Conservation (phyloP, 805 yeast genomes). For the Metschnikowia baotianmanensis region DNA sequence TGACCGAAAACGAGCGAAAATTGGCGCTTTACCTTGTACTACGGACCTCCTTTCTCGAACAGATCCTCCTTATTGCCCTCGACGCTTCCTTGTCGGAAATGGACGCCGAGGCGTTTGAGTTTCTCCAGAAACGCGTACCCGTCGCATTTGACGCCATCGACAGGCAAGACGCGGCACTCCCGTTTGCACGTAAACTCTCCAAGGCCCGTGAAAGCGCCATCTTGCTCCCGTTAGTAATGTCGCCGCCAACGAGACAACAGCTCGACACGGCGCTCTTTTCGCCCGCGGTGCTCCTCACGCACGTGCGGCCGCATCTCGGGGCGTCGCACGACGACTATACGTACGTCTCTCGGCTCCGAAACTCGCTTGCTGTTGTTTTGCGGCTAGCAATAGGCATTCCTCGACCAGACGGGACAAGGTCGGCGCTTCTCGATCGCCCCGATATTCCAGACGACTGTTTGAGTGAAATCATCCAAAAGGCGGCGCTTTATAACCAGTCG, state of each 20-base stretch:
- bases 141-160: slow-evolving; percentile 5
- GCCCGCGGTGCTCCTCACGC: slow-evolving; percentile 6
- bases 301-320: neutral
- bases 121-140: slow-evolving; percentile 6
- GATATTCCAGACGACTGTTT: slow-evolving; percentile 14
- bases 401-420: neutral
- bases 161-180: neutral
- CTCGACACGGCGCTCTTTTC: slow-evolving; percentile 5
- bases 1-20: slow-evolving; percentile 4
- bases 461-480: slow-evolving; percentile 12
- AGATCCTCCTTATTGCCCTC: slow-evolving; percentile 5
- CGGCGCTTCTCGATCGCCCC: neutral
- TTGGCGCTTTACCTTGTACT: slow-evolving; percentile 12
- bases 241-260: slow-evolving; percentile 7
- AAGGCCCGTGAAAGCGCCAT: slow-evolving; percentile 13
- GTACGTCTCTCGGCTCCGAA: slow-evolving; percentile 5
- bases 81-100: neutral
- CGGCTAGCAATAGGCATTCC: slow-evolving; percentile 3
- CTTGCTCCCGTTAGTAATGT: slow-evolving; percentile 15
- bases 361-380: slow-evolving; percentile 2
- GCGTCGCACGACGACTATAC: neutral
- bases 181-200: slow-evolving; percentile 1
- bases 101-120: slow-evolving; percentile 4
- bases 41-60: slow-evolving; percentile 13
- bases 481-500: slow-evolving; percentile 9